Percentiles rank a stretch among this genome's conserved stretches.
Conservation (phyloP, 768 basidiomycete species). For the Ramaria sp. region DNA sequence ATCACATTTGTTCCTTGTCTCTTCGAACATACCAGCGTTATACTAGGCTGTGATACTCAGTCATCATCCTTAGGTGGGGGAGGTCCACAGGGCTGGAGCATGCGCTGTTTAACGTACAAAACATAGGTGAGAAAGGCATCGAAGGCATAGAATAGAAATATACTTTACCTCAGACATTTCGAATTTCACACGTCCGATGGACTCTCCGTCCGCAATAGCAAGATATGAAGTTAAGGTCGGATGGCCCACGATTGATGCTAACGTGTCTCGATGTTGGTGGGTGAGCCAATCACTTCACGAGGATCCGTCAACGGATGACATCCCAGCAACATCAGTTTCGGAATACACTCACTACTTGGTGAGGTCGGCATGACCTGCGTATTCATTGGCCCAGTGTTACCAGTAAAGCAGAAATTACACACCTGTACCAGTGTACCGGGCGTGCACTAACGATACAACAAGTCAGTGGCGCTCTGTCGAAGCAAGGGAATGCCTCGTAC, state of each 20-base stretch:
- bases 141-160: neutral
- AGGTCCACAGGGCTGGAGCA: slow-evolving; percentile 92
- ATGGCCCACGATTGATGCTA: slow-evolving; percentile 88
- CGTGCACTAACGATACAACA: slow-evolving; percentile 55
- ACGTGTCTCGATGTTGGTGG: slow-evolving; percentile 94
- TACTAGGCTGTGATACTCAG: slow-evolving; percentile 2
- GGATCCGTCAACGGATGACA: slow-evolving; percentile 10
- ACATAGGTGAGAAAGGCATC: slow-evolving; percentile 10
- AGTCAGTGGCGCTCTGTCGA: slow-evolving; percentile 11
- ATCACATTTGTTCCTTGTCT: too few relatives aligned
- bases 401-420: slow-evolving; percentile 18
- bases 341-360: slow-evolving; percentile 74
- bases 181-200: slow-evolving; percentile 80
- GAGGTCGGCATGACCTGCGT: slow-evolving; percentile 83
- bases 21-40: too few relatives aligned
- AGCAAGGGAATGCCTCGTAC: slow-evolving; percentile 35
- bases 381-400: neutral
- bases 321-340: neutral
- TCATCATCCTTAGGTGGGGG: slow-evolving; percentile 86
- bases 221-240: slow-evolving; percentile 77
- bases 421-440: slow-evolving; percentile 94
- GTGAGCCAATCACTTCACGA: slow-evolving; percentile 84
- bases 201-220: slow-evolving; percentile 88
- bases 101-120: slow-evolving; percentile 42
- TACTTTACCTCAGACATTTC: slow-evolving; percentile 86